Evolutionary conservation across 2,329 filamentous ascomycete species (phyloP).

Genomic region (Colletotrichum sp.): DNA sequence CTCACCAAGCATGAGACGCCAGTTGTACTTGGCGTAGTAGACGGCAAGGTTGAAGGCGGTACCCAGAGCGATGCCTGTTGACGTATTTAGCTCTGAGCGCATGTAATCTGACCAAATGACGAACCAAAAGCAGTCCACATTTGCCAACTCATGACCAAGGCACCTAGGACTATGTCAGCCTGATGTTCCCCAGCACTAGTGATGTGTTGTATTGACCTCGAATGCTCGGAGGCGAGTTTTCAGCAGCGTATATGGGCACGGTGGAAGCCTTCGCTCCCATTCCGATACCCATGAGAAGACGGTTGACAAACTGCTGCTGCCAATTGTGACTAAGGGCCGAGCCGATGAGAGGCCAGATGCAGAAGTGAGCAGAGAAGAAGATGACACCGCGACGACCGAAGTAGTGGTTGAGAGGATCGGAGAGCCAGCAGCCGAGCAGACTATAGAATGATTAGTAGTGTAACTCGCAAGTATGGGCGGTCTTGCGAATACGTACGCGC

Average conservation of each 20-base stretch:
- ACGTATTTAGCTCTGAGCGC: neutral
- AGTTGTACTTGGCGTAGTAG: conserved; percentile 31
- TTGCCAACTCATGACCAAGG: conserved; percentile 26
- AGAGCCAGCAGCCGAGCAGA: conserved; percentile 66
- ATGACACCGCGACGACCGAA: conserved; percentile 72
- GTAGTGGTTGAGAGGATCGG: conserved; percentile 67
- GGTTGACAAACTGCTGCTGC: conserved; percentile 69
- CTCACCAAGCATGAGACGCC: conserved; percentile 39
- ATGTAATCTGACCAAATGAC: no score
- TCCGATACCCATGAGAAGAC: conserved; percentile 72
- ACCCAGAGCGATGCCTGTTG: conserved; percentile 53
- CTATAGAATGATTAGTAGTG: conserved; percentile 25
- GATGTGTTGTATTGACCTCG: conserved; percentile 49
- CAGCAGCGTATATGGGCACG: conserved; percentile 77
- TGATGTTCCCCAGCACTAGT: accelerated
- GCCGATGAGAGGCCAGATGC: conserved; percentile 65
- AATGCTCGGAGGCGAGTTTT: conserved; percentile 71
- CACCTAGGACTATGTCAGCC: conserved; percentile 35
- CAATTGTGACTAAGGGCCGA: conserved; percentile 69
- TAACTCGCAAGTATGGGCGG: neutral
- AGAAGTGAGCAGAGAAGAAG: conserved; percentile 67
- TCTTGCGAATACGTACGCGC: conserved; percentile 32
- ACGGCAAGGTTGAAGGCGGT: conserved; percentile 61
- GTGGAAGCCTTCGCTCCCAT: conserved; percentile 71
- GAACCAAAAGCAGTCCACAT: conserved; percentile 64